These are phyloP conservation scores for Crithidia fasciculata DNA, from an alignment of 208 protist genomes.

Conservation along the genomic window DNA sequence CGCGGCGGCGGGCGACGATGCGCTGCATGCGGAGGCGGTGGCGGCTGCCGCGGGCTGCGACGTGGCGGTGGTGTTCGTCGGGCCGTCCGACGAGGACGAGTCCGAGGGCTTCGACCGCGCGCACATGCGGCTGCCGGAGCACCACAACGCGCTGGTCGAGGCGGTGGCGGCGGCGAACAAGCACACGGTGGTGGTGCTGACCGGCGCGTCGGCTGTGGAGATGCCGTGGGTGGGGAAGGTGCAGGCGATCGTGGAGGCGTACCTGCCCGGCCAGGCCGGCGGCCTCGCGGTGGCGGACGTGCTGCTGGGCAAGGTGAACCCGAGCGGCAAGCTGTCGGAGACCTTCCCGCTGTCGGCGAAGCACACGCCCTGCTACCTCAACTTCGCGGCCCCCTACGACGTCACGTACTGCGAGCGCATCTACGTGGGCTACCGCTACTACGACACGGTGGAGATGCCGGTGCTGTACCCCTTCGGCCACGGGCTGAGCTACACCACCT, in stretches of 20 bases:
- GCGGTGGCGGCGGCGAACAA: slow-evolving; percentile 15
- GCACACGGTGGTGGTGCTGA: slow-evolving; percentile 17
- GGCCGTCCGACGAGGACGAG: slow-evolving; percentile 11
- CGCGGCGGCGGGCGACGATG: background rate
- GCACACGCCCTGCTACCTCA: slow-evolving; percentile 4
- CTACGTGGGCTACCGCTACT: slow-evolving; percentile 16
- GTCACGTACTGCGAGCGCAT: slow-evolving; percentile 17
- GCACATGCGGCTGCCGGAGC: slow-evolving; percentile 16
- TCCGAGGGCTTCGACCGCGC: slow-evolving; percentile 17
- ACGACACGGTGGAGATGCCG: slow-evolving; percentile 3
- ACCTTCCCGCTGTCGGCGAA: background rate
- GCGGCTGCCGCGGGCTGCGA: slow-evolving; percentile 16
- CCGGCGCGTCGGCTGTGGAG: slow-evolving; percentile 13
- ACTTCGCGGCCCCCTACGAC: slow-evolving; percentile 11
- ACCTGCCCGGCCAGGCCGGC: slow-evolving; percentile 18
- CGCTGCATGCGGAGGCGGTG: slow-evolving; percentile 19
- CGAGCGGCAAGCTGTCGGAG: slow-evolving; percentile 15
- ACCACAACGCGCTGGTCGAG: slow-evolving; percentile 22
- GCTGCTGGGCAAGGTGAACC: slow-evolving; percentile 21
- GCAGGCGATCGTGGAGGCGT: slow-evolving; percentile 22
- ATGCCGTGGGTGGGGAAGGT: slow-evolving; percentile 17
- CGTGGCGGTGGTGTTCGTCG: slow-evolving; percentile 16
- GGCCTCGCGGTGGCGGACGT: slow-evolving; percentile 3
- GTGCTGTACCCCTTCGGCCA: slow-evolving; percentile 16
- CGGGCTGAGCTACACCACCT: slow-evolving; percentile 17